Evolutionary conservation across 345 rosid species (phyloP).

Genomic region (Melastoma malabathricum): DNA sequence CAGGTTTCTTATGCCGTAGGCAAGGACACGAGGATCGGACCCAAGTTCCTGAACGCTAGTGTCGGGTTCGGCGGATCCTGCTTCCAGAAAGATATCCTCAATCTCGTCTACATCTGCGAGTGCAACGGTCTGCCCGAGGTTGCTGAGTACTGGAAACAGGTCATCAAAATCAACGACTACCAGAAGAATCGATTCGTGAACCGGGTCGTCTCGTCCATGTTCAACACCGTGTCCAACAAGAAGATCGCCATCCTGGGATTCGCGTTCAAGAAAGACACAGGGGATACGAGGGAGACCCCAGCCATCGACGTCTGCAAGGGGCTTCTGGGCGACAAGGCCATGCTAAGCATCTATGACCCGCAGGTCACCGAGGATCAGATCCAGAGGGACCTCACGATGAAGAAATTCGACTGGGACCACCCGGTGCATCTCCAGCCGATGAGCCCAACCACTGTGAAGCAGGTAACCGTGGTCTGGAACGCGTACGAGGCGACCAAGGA

Average conservation of each 20-base stretch:
- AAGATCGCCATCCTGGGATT: constrained; percentile 3
- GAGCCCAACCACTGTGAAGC: not conserved
- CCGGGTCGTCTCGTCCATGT: constrained; percentile 1
- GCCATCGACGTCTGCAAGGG: constrained; percentile 2
- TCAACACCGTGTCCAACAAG: constrained; percentile 1
- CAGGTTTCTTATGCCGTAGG: constrained; percentile 64
- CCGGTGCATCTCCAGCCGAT: constrained; percentile 2
- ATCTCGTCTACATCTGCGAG: constrained; percentile 2
- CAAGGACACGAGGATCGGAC: constrained; percentile 66
- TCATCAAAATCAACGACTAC: constrained; percentile 66
- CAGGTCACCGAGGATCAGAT: constrained; percentile 4
- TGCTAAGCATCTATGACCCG: not conserved
- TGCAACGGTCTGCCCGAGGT: constrained; percentile 24
- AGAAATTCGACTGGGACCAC: constrained; percentile 5
- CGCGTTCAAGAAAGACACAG: constrained; percentile 4
- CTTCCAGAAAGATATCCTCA: constrained; percentile 3
- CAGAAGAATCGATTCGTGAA: constrained; percentile 25
- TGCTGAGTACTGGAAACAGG: constrained; percentile 75
- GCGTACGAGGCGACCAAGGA: constrained; percentile 2
- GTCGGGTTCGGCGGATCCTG: constrained; percentile 26
- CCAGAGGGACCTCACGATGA: not conserved
- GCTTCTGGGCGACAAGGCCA: constrained; percentile 2
- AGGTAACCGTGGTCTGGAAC: constrained; percentile 2
- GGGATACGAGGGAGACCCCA: constrained; percentile 2
- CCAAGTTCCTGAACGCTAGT: constrained; percentile 69